phyloP scores from a whole-genome alignment of 23 red algal species.

The Pyropia yezoensis region DNA sequence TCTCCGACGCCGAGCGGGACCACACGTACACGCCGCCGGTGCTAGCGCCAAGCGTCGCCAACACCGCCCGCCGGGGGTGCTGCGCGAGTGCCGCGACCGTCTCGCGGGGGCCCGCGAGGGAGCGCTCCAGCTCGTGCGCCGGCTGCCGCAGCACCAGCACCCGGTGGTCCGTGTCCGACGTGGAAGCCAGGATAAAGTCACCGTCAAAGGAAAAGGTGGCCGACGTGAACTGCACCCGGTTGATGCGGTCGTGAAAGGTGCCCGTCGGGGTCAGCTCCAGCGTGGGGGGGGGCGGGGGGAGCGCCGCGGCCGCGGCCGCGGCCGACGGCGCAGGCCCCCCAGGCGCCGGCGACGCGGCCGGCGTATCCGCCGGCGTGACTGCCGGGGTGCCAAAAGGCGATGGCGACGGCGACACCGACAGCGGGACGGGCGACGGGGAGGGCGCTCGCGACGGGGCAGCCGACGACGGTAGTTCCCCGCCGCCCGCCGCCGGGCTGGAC shows the following conservation, averaged over 20 bases:
- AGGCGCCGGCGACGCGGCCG: no score
- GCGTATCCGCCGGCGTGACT: no score
- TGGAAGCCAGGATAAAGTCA: conserved; percentile 49
- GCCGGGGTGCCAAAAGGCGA: no score
- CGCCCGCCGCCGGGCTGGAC: no score
- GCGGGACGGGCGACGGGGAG: no score
- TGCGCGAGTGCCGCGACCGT: conserved; percentile 29
- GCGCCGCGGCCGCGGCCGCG: no score
- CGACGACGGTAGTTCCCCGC: no score
- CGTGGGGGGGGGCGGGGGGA: no score
- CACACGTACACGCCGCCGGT: conserved; percentile 61
- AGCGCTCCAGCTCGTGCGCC: conserved; percentile 53
- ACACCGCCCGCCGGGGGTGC: conserved; percentile 56
- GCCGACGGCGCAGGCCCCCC: no score
- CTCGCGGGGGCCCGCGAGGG: conserved; percentile 60
- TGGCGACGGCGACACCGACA: no score
- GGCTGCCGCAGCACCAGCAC: conserved; percentile 56
- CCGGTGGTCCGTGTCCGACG: conserved; percentile 34
- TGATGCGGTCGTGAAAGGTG: conserved; percentile 46
- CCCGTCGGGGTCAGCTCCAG: conserved; percentile 5
- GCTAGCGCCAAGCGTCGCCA: conserved; percentile 25
- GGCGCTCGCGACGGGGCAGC: no score
- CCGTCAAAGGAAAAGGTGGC: conserved; percentile 55
- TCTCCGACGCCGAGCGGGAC: conserved; percentile 72
- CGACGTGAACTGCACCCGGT: conserved; percentile 31